A percentile compares a stretch with the other conserved stretches of the same genome.
These are phyloP conservation scores for Helminthosporium solani DNA, from an alignment of 2,329 filamentous ascomycete genomes.

Conservation along the genomic window DNA sequence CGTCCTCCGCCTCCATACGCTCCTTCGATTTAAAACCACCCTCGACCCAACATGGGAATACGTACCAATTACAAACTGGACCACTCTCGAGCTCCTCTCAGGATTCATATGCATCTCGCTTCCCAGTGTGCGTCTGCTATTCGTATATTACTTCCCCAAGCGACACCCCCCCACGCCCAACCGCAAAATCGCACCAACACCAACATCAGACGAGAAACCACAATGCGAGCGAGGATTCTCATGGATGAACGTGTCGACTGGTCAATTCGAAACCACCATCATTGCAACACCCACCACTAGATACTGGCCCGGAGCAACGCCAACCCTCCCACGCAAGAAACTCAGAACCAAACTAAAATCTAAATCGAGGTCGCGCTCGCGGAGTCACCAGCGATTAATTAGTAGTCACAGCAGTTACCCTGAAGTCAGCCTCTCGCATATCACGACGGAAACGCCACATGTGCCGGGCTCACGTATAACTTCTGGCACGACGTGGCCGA, in stretches of 20 bases:
- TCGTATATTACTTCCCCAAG: conserved; percentile 14
- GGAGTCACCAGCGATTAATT: not conserved
- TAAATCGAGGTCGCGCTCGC: not conserved
- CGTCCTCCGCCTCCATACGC: conserved; percentile 23
- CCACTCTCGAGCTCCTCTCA: conserved; percentile 24
- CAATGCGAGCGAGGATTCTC: not conserved
- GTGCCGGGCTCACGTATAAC: not conserved
- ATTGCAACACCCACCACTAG: not conserved
- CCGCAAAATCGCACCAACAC: not conserved
- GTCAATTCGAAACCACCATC: not conserved
- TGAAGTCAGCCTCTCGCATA: not conserved
- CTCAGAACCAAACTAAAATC: not conserved
- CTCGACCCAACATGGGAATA: conserved; percentile 33
- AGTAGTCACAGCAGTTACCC: not conserved
- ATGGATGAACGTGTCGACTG: not conserved
- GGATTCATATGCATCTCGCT: conserved; percentile 26
- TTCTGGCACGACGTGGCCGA: not conserved
- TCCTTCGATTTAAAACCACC: conserved; percentile 24
- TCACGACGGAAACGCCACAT: not conserved
- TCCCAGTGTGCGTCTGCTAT: conserved; percentile 24
- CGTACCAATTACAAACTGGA: conserved; percentile 23
- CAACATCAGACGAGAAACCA: not conserved
- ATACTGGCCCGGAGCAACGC: not conserved
- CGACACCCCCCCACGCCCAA: not conserved
- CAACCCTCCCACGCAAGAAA: not conserved